Evolutionary conservation across 306 rosid genomes (phyloP).

Genomic region (Vachellia collinsii): DNA sequence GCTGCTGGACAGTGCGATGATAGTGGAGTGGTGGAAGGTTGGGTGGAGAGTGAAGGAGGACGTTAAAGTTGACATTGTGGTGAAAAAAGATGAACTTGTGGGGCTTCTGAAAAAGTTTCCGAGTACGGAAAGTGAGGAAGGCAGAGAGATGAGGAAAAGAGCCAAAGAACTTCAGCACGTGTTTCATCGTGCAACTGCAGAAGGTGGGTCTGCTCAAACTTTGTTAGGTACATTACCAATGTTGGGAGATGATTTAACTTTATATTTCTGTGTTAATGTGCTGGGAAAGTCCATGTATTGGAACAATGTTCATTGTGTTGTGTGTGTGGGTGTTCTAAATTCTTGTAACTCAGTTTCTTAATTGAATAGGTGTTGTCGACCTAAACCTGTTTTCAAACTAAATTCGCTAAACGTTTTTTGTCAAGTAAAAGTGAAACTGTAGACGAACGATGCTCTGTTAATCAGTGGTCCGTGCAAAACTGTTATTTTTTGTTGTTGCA

Average conservation of each 20-base stretch:
- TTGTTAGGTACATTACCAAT: constrained; percentile 27
- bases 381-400: too few relatives aligned
- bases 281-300: neutral
- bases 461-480: too few relatives aligned
- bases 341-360: too few relatives aligned
- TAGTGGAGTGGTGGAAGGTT: constrained; percentile 54
- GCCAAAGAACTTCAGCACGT: constrained; percentile 27
- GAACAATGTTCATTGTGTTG: too few relatives aligned
- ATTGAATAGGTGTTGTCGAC: too few relatives aligned
- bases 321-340: neutral
- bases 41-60: constrained; percentile 47
- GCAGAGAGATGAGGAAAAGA: constrained; percentile 32
- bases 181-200: constrained; percentile 34
- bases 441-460: too few relatives aligned
- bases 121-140: constrained; percentile 33
- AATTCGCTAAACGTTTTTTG: neutral
- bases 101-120: constrained; percentile 34
- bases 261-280: too few relatives aligned
- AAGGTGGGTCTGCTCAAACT: constrained; percentile 48
- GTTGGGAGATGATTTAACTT: neutral
- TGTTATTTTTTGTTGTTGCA: too few relatives aligned
- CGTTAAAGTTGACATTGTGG: neutral
- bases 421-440: too few relatives aligned
- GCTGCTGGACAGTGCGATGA: constrained; percentile 42
- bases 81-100: constrained; percentile 42